Evolutionary conservation across 768 basidiomycete genomes (phyloP), one percentile per base, ranked within the genome.

Genomic region (Lentinula guzmanii): DNA sequence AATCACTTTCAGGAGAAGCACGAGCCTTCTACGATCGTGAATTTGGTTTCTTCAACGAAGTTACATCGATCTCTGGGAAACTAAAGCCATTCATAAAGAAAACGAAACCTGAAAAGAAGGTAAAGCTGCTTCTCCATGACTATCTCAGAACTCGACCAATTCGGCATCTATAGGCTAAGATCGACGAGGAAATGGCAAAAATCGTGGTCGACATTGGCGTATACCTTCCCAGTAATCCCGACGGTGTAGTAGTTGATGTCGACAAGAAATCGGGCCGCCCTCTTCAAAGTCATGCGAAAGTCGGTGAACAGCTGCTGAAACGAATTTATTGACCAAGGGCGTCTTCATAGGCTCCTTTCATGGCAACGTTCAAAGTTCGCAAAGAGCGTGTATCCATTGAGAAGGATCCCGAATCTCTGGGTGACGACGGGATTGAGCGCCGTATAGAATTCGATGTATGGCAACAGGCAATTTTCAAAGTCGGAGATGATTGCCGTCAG

Each of bases 391-490:
- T 88, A 24, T 82, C 86, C 21, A 74, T 93, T 21, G 77, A 86
- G 62, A 80, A 81, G 10, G 82, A 94, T 68, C 86, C 91, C 0
- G 90, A 94, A 62, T 86, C 86, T 16, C 76, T 95, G 31, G 84
- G 78, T 4, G 80, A 84, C 21, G 84, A 79, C n/a, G 79, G 75
- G 13, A 85, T 82, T 4, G 85, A 87, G 68, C 86, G 74, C 48
- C 81, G 73, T 33, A 77, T 79, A 50, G 81, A 87, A 66, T 92
- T 90, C 69, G 94, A 98, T 63, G 88, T 95, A 51, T 98, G 93
- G 95, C 93, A 96, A 63, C 89, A 93, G 65, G 97, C 97, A 1
- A 99, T 99, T 64, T 99, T 99, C 86, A 99, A 99, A 79, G 97
- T 99, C 61, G 97, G 97, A 60, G 97, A 99, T 70, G 97, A 99